These are phyloP conservation scores for Diplodia corticola DNA, from an alignment of 2,329 filamentous ascomycete species.

Conservation along the genomic window DNA sequence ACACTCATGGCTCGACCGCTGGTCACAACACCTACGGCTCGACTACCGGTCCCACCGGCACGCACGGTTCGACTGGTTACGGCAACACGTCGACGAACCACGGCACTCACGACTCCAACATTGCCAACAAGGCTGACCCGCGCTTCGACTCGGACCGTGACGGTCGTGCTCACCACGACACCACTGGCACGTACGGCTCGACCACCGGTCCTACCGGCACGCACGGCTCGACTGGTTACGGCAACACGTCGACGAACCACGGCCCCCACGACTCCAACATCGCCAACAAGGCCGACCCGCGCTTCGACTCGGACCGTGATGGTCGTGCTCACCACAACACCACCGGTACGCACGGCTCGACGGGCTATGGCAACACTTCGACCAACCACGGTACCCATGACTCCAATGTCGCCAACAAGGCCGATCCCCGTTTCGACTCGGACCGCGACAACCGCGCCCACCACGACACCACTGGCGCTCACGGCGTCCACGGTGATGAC, in stretches of 20 bases:
- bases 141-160: constrained; percentile 18
- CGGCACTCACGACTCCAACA: constrained; percentile 7
- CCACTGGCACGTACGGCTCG: not conserved
- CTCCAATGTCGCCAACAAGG: not conserved
- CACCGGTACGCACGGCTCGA: not conserved
- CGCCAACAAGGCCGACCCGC: constrained; percentile 7
- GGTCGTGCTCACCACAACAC: not conserved
- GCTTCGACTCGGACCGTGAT: constrained; percentile 11
- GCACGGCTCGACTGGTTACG: not conserved
- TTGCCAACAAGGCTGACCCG: constrained; percentile 10
- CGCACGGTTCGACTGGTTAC: not conserved
- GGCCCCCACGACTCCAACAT: constrained; percentile 13
- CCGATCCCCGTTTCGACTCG: constrained; percentile 17
- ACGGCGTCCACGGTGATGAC: not conserved
- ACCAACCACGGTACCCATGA: constrained; percentile 9
- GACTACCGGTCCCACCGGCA: not conserved
- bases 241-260: too few relatives aligned
- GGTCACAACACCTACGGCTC: not conserved
- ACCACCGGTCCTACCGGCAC: not conserved
- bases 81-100: too few relatives aligned
- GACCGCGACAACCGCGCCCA: constrained; percentile 18
- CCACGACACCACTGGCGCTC: not conserved
- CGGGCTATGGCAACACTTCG: not conserved
- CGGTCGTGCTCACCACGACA: constrained; percentile 11
- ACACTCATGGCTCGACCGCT: not conserved